phyloP scores from a whole-genome alignment of 1,139 yeast genomes.

The Yamadazyma sp. region DNA sequence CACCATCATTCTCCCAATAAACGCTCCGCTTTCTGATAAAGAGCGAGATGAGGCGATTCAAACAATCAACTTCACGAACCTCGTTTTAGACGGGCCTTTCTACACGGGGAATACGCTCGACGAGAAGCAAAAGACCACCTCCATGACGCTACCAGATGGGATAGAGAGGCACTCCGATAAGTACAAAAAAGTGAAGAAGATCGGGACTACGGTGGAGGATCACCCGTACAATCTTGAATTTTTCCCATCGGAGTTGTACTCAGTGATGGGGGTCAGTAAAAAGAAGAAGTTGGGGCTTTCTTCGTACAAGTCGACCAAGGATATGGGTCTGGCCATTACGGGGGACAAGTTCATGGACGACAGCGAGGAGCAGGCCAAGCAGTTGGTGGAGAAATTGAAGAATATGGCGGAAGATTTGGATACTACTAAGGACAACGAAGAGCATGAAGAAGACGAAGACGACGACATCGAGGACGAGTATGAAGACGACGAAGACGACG shows the following conservation, averaged over 20 bases:
- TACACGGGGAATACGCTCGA: conserved; percentile 58
- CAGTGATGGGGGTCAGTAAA: conserved; percentile 68
- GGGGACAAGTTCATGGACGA: conserved; percentile 10
- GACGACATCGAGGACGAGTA: conserved; percentile 55
- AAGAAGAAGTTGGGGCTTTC: conserved; percentile 56
- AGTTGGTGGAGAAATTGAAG: conserved; percentile 57
- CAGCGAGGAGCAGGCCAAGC: conserved; percentile 18
- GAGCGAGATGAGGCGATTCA: conserved; percentile 69
- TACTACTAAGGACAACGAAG: conserved; percentile 36
- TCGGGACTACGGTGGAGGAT: conserved; percentile 78
- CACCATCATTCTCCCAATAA: conserved; percentile 59
- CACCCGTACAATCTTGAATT: conserved; percentile 74
- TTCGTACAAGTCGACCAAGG: conserved; percentile 47
- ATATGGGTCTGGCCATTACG: conserved; percentile 27
- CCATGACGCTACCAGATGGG: conserved; percentile 42
- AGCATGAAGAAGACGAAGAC: conserved; percentile 41
- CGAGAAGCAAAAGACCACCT: conserved; percentile 22
- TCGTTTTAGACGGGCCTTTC: conserved; percentile 74
- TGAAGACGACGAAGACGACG: conserved; percentile 70
- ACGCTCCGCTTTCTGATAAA: conserved; percentile 53
- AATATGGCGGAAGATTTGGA: conserved; percentile 61
- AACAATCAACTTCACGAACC: conserved; percentile 55
- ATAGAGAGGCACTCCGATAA: conserved; percentile 73
- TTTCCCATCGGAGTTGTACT: conserved; percentile 79
- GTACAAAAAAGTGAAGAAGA: conserved; percentile 68